These are phyloP conservation scores for Cyclospora cayetanensis DNA, from an alignment of 169 alveolate species.

Conservation along the genomic window DNA sequence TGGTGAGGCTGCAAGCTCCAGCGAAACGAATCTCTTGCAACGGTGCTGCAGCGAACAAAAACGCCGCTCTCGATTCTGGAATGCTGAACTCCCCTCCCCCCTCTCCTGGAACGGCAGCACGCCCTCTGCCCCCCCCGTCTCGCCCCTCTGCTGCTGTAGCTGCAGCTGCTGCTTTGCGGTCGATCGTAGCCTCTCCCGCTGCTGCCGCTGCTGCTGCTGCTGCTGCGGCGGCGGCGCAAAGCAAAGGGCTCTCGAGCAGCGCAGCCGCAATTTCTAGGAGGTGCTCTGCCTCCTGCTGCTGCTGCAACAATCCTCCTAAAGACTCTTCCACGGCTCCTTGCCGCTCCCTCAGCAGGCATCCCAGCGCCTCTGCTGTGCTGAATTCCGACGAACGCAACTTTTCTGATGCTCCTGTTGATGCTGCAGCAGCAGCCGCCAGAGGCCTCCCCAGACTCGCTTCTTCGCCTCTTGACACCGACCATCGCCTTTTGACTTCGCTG, in stretches of 20 bases:
- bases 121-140: too few relatives aligned
- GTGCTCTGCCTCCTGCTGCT: neutral
- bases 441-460: too few relatives aligned
- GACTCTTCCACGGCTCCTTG: neutral
- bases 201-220: conserved; percentile 26
- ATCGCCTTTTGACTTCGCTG: too few relatives aligned
- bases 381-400: neutral
- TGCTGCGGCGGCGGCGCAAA: neutral
- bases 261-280: too few relatives aligned
- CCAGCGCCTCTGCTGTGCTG: neutral
- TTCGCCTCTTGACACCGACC: too few relatives aligned
- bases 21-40: neutral
- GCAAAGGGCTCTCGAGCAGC: neutral
- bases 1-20: neutral
- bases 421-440: neutral
- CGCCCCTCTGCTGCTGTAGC: neutral
- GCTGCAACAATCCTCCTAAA: neutral
- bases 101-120: neutral
- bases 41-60: neutral
- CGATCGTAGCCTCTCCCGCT: too few relatives aligned
- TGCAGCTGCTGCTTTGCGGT: neutral
- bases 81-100: too few relatives aligned
- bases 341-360: neutral
- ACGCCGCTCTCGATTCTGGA: neutral
- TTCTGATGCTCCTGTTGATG: neutral